phyloP scores from a whole-genome alignment of 768 basidiomycete genomes.

The Boletus vinaceobasis region DNA sequence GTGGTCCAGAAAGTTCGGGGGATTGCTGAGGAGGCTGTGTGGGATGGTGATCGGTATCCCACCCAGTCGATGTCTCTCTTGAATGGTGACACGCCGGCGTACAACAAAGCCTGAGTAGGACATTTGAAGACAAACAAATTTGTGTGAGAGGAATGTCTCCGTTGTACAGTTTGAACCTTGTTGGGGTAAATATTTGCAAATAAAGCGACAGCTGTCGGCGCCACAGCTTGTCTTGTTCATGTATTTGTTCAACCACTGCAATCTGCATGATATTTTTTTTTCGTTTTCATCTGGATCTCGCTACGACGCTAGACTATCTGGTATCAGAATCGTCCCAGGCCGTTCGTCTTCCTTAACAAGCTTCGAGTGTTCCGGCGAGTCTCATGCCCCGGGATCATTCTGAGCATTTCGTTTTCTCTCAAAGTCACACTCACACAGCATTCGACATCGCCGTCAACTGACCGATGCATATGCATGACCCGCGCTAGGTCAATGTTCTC shows the following conservation, averaged over 20 bases:
- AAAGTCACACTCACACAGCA: not conserved
- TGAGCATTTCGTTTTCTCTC: not conserved
- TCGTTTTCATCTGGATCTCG: not conserved
- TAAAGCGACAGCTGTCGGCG: too few species aligned
- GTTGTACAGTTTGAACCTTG: too few species aligned
- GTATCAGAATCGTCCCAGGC: not conserved
- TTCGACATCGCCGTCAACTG: not conserved
- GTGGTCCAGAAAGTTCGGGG: constrained; percentile 37
- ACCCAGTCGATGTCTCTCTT: not conserved
- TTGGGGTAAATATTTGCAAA: not conserved
- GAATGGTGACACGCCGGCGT: constrained; percentile 23
- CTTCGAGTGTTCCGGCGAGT: not conserved
- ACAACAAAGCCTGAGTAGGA: not conserved
- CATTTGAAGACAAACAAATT: not conserved
- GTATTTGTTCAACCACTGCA: too few species aligned
- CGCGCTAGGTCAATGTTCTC: not conserved
- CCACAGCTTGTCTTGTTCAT: too few species aligned
- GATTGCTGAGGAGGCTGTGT: constrained; percentile 32
- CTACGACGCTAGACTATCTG: not conserved
- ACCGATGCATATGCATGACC: not conserved
- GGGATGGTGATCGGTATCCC: constrained; percentile 29
- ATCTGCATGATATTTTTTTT: too few species aligned
- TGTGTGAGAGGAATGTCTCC: too few species aligned
- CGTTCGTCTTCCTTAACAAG: too few species aligned
- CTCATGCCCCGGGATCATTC: not conserved